Evolutionary conservation across 1,284 basidiomycete genomes (phyloP).

Genomic region (Ceratobasidium sp.): DNA sequence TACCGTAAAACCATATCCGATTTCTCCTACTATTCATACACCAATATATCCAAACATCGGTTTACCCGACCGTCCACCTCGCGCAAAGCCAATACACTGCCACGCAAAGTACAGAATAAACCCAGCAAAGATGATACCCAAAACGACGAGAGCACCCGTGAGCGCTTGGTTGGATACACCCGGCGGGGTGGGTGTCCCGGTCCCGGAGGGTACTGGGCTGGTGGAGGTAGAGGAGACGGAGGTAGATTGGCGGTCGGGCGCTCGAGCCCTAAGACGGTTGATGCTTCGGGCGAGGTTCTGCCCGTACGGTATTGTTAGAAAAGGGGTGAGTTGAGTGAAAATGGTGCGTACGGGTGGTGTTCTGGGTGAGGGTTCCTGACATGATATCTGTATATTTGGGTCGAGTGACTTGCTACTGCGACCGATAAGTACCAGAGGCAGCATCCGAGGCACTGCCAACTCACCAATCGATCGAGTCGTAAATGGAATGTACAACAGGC

Average conservation of each 20-base stretch:
- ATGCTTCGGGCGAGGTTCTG: not conserved
- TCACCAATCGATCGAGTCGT: constrained; percentile 6
- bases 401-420: not conserved
- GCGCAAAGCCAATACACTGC: constrained; percentile 24
- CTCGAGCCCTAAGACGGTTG: constrained; percentile 2
- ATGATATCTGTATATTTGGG: not conserved
- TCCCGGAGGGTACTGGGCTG: not conserved
- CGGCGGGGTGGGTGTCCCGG: not conserved
- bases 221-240: not conserved
- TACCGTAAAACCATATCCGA: not conserved
- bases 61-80: constrained; percentile 21
- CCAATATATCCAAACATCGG: constrained; percentile 32
- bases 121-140: constrained; percentile 9
- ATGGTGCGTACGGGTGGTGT: not conserved
- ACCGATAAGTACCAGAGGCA: constrained; percentile 1
- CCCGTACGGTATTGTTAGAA: too few relatives aligned
- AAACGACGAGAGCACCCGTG: not conserved
- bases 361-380: not conserved
- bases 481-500: not conserved
- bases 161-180: constrained; percentile 5
- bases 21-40: not conserved
- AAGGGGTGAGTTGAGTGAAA: not conserved
- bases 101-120: constrained; percentile 36
- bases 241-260: not conserved
- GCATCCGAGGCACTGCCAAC: not conserved